Evolutionary conservation across 2,329 filamentous ascomycete genomes (phyloP), one percentile per base, ranked within the genome.

Genomic region (Cercospora beticola): DNA sequence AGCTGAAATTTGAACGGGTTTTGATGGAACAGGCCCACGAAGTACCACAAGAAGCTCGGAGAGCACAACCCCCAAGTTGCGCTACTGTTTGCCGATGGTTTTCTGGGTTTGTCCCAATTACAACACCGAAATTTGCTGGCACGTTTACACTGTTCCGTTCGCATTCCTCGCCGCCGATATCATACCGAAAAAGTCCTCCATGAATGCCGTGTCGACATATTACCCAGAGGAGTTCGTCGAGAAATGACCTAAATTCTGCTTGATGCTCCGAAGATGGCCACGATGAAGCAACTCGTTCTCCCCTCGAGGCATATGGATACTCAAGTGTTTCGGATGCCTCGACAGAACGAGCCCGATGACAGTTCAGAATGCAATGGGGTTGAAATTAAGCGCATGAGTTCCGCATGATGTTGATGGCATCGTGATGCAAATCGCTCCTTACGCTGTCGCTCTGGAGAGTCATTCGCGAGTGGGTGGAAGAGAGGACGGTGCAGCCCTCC

Each of bases 401-500:
- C 46, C 16, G 46, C 46, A 21, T 52, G 18, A 40, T 40, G 36
- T 40, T 3, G 36, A 40, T 52, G 46, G 46, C 18, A 52, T 52
- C 18, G 21, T 52, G 46, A 12, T 52, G 21, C 18, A 52, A 21
- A 21, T 40, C 9, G 43, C 57, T 16, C 21, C n/a, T 33, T 31
- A 33, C 6, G 14, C n/a, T 54, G 18, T 30, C 18, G 26, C 54
- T 40, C 21, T 36, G 14, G 21, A 16, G 4, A 4, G 43, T 30
- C 65, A 63, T 26, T 72, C 71, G 16, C 62, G 8, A 26, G 68
- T 70, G n/a, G 62, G 58, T 43, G 67, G 63, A 43, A 71, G 60
- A 36, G 64, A 60, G 33, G 70, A 67, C 14, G 70, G 71, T 18
- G 70, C 70, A 12, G 66, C 68, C 56, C 65, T 67, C 71, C 71